Base-by-base conservation (phyloP, 306 rosid genomes). In the Gillenia trifoliata region DNA sequence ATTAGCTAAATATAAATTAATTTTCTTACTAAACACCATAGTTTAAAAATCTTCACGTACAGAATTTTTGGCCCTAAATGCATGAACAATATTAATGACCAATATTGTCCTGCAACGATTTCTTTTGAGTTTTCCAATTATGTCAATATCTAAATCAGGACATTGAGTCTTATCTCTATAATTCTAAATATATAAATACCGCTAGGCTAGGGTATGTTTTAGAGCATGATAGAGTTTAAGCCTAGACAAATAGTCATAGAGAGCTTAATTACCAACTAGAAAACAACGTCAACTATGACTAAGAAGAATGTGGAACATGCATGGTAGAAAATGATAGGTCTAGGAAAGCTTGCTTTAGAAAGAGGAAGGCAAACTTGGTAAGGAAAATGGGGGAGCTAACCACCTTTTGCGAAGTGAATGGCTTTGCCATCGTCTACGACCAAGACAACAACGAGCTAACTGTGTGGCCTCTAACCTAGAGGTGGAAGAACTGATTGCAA, bases 361-460 rank as follows among this genome's bases (percentile, higher is more conserved):
- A 80, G 61, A 68, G 85, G 64, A 77, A 73, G 40, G 30, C 17
- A 3, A 80, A 85, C 11, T 22, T 83, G 52, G 4, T 83, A 55
- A 85, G 83, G 81, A 83, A 80, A 59, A 74, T 83, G 30, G 69
- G 71, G 1, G 89, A 85, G 41, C 71, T 86, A 29, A 73, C 71
- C 56, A 72, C 70, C 45, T 76, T 83, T 1, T 86, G 89, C 22
- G 89, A 65, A 15, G 83, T 80, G 12, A 55, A 57, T 8, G 86
- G 79, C 5, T 80, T 77, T 41, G 57, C 73, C 49, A 29, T 85
- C 43, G 31, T 79, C 31, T 31, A 70, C 22, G 73, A 76, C n/a
- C 80, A 82, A 2, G 36, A 61, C 4, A 80, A 54, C 8, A 31
- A 28, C 6, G 72, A 74, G 30, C 76, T 77, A 0, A 20, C 50